Percentiles rank a stretch among this genome's conserved stretches.
These are phyloP conservation scores for Cicer yamashitae DNA, from an alignment of 306 rosid species.

Conservation along the genomic window DNA sequence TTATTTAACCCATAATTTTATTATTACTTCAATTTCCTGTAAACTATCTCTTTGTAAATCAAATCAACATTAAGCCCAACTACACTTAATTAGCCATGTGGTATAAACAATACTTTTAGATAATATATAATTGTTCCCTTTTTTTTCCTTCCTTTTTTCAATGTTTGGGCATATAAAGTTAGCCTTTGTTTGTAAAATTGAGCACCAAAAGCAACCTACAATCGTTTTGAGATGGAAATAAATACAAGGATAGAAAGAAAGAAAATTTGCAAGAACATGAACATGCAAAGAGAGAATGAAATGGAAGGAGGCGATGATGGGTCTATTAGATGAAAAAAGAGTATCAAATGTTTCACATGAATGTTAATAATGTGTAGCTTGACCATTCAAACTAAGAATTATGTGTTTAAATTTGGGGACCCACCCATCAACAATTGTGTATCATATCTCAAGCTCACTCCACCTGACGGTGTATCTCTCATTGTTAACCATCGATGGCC, in stretches of 20 bases:
- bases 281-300: conserved; percentile 21
- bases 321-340: conserved; percentile 24
- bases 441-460: conserved; percentile 43
- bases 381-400: conserved; percentile 79
- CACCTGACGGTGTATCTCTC: conserved; percentile 45
- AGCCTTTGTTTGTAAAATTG: neutral
- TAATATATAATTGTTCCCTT: neutral
- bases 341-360: conserved; percentile 64
- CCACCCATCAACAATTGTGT: conserved; percentile 42
- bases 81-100: neutral
- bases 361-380: conserved; percentile 76
- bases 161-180: neutral
- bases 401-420: conserved; percentile 45
- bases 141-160: neutral
- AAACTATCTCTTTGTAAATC: neutral
- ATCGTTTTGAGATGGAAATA: neutral
- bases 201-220: neutral
- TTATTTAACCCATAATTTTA: too few species aligned
- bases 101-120: too few species aligned
- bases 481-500: conserved; percentile 56
- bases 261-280: conserved; percentile 23
- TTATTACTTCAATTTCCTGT: too few species aligned
- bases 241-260: neutral
- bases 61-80: neutral
- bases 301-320: neutral